Evolutionary conservation across 202 grass and related monocot species (phyloP).

Genomic region (Musa balbisiana): DNA sequence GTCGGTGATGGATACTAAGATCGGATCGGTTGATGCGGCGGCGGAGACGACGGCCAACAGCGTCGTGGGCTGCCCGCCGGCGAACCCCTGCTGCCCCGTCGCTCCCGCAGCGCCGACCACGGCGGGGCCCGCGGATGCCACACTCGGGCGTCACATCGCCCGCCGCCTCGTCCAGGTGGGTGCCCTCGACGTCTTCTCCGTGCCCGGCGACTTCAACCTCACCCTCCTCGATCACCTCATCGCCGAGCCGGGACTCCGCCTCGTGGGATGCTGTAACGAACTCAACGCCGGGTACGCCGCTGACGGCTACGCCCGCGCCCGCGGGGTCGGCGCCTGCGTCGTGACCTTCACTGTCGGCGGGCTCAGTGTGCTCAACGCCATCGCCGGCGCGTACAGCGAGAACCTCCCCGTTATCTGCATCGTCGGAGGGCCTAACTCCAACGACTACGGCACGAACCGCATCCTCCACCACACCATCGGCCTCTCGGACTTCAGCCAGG

Average conservation of each 20-base stretch:
- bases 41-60: background rate
- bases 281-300: constrained; percentile 90
- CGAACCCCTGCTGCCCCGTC: background rate
- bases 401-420: constrained; percentile 79
- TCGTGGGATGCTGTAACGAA: constrained; percentile 91
- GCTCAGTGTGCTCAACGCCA: constrained; percentile 85
- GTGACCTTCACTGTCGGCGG: constrained; percentile 89
- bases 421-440: constrained; percentile 72
- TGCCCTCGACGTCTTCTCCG: constrained; percentile 36
- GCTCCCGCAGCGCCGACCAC: background rate
- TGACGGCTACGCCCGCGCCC: constrained; percentile 62
- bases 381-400: constrained; percentile 83
- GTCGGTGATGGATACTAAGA: background rate
- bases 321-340: constrained; percentile 69
- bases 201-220: constrained; percentile 54
- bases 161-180: constrained; percentile 46
- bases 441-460: constrained; percentile 84
- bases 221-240: constrained; percentile 50
- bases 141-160: constrained; percentile 21
- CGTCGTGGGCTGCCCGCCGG: background rate
- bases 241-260: constrained; percentile 37
- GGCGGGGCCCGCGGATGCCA: background rate
- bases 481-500: constrained; percentile 64
- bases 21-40: background rate
- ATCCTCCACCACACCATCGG: constrained; percentile 90